Base-by-base conservation (phyloP, 23 red algal genomes). In the Pyropia haitanensis region DNA sequence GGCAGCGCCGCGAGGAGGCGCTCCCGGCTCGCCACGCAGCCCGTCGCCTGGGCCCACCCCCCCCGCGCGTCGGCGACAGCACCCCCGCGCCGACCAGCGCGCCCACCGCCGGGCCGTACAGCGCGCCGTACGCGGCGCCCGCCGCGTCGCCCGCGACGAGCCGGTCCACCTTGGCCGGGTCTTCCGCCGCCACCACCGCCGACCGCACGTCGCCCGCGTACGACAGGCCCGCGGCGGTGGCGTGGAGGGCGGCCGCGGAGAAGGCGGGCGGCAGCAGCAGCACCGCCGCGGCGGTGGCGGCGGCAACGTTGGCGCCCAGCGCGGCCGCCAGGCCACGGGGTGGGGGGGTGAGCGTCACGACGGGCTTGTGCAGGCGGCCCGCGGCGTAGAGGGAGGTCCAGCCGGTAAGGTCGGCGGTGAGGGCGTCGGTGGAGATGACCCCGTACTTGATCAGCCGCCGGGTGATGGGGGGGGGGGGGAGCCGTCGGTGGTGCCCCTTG, bases 361-460 rank as follows among this genome's bases (percentile, higher is more conserved):
- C 76, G 0, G 92, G 92, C 66, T 96, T 96, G 22, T 96, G 92
- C 68, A 96, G 26, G 2, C 92, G 72, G 1, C 92, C 92, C n/a
- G 92, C 81, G 5, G 85, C 57, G 72, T 87, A 96, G 8, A 96
- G 70, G 18, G 84, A 80, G n/a, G 67, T 33, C 92, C 92, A 96
- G 33, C 56, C 19, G 18, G 14, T 51, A 9, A 96, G 48, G 67
- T 96, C 92, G 24, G 19, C 69, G 48, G 79, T 16, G 27, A 96
- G 78, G 31, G 68, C 58, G 9, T 52, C 64, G 13, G 58, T 55
- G 0, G 58, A 51, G 49, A 96, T 82, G 44, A 89, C 80, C 32
- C 92, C 92, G 49, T 96, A 96, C 65, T 96, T 96, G 72, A 96
- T 80, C 23, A 76, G 17, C 20, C 31, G 56, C 1, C 44, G 30